Evolutionary conservation across 1,284 basidiomycete genomes (phyloP).

Genomic region (Stereum hirsutum): DNA sequence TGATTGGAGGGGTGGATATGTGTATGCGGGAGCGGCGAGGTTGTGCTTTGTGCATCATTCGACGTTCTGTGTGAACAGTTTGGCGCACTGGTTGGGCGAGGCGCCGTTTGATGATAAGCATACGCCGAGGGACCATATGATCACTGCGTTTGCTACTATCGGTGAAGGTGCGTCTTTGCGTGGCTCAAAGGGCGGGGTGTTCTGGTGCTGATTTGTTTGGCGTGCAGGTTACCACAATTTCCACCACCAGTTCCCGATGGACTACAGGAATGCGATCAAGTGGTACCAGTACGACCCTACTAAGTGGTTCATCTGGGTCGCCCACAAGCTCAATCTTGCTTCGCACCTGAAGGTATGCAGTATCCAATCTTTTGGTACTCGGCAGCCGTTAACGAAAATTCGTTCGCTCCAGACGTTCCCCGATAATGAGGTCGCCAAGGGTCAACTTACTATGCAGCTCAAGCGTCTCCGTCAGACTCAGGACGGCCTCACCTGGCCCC

Average conservation of each 20-base stretch:
- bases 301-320: constrained; percentile 85
- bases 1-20: constrained; percentile 77
- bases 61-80: constrained; percentile 89
- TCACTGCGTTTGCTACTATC: constrained; percentile 80
- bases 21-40: constrained; percentile 80
- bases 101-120: constrained; percentile 81
- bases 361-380: background rate
- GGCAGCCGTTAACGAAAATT: background rate
- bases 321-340: constrained; percentile 64
- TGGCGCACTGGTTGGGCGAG: constrained; percentile 81
- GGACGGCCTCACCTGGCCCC: constrained; percentile 72
- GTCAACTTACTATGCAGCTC: constrained; percentile 88
- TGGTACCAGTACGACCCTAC: constrained; percentile 90
- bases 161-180: too few relatives aligned
- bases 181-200: too few relatives aligned
- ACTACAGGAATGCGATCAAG: constrained; percentile 88
- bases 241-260: constrained; percentile 92
- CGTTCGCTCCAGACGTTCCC: constrained; percentile 54
- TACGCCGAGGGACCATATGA: constrained; percentile 72
- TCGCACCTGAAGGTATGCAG: constrained; percentile 67
- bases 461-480: constrained; percentile 72
- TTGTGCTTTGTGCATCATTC: constrained; percentile 87
- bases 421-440: constrained; percentile 89
- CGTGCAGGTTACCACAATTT: constrained; percentile 97
- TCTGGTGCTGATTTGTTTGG: too few relatives aligned